Evolutionary conservation across 2,329 filamentous ascomycete genomes (phyloP), one percentile per base, ranked within the genome.

Genomic region (Coniella vitis): DNA sequence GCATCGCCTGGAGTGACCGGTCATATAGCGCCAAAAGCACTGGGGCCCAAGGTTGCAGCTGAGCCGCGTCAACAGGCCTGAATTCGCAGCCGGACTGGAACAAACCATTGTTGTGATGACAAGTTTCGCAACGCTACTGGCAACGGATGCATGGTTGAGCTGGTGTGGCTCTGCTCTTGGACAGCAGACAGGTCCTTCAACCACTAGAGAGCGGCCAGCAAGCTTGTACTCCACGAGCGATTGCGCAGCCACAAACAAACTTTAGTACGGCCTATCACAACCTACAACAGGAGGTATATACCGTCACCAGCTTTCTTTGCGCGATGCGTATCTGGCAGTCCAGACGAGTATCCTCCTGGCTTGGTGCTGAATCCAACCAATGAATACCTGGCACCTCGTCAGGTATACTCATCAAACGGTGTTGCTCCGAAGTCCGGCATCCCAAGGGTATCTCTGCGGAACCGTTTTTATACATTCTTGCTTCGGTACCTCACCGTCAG

Each of bases 151-250:
- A 29, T 20, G 32, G 13, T 38, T 38, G 34, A 48, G 45, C 38
- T 38, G 41, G 47, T 20, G 53, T 55, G 45, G 55, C 51, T 53
- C 58, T 51, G 52, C 59, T 5, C 25, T 29, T 29, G 25, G n/a
- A 62, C 59, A 56, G 57, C 58, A 56, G 58, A 54, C 56, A 51
- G 53, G n/a, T 52, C 57, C 48, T 17, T 16, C 22, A 16, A 21
- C 12, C 21, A 41, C 8, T 20, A 35, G 42, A 48, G 37, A 38
- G 31, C 34, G 20, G n/a, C 17, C 40, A 29, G 25, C 25, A 29
- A 29, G 5, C 5, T 29, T 29, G 25, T 29, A 10, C 10, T 29
- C 25, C 10, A 5, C 10, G 25, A 10, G 25, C 25, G 25, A 29
- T 10, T 29, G 25, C 25, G 25, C 25, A 29, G 25, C 25, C 25